Percentiles rank a stretch among this genome's conserved stretches.
These are phyloP conservation scores for Peronosclerospora sorghi DNA, from an alignment of 352 stramenopile genomes.

Conservation along the genomic window DNA sequence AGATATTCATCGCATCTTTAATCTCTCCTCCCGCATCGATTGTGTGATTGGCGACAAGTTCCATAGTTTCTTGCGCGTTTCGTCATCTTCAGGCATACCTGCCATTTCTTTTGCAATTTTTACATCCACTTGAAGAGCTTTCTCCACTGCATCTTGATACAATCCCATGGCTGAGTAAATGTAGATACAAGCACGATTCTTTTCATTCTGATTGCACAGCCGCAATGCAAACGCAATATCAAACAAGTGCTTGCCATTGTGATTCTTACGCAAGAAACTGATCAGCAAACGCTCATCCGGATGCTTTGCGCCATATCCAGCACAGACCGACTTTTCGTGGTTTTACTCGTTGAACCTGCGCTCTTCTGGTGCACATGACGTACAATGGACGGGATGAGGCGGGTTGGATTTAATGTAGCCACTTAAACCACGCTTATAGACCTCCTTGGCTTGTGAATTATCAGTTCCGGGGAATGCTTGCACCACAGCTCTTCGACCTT, in stretches of 20 bases:
- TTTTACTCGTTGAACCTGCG: constrained; percentile 9
- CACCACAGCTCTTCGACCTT: constrained; percentile 91
- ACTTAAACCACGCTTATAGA: constrained; percentile 87
- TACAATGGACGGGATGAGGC: constrained; percentile 88
- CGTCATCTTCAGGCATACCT: constrained; percentile 82
- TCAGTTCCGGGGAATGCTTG: constrained; percentile 90
- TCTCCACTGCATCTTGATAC: constrained; percentile 88
- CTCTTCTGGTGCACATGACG: constrained; percentile 81
- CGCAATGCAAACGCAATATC: constrained; percentile 88
- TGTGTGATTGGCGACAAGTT: constrained; percentile 86
- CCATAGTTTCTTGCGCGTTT: constrained; percentile 89
- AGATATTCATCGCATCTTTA: constrained; percentile 75
- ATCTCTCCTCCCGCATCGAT: constrained; percentile 84
- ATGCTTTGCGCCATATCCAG: constrained; percentile 86
- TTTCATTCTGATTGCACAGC: constrained; percentile 87
- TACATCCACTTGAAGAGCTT: constrained; percentile 84
- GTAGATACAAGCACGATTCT: constrained; percentile 89
- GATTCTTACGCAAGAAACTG: constrained; percentile 85
- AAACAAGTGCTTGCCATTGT: constrained; percentile 79
- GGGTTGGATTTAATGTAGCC: constrained; percentile 82
- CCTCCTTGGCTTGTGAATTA: constrained; percentile 87
- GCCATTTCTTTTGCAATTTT: constrained; percentile 91
- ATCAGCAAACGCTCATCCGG: constrained; percentile 82
- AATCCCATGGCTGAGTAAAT: constrained; percentile 90
- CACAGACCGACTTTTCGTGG: constrained; percentile 49